Conservation (phyloP, 169 alveolate species). For the Plasmodium falciparum region DNA sequence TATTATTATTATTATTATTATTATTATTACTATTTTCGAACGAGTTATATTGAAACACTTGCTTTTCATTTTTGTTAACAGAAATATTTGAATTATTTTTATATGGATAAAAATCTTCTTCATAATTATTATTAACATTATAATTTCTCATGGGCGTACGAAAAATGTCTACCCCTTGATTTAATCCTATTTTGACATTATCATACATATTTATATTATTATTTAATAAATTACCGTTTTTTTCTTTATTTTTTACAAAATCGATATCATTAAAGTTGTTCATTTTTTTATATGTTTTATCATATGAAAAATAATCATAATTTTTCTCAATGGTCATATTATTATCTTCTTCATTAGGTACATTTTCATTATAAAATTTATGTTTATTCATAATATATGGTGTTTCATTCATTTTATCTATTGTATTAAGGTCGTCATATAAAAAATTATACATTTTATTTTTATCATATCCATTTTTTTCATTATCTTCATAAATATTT, state of each 20-base stretch:
- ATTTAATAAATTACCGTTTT: neutral
- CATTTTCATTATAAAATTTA: neutral
- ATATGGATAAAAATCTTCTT: neutral
- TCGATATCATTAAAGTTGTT: neutral
- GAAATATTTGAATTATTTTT: neutral
- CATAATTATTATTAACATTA: neutral
- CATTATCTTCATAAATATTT: neutral
- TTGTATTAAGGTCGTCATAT: constrained; percentile 13
- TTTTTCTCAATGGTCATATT: neutral
- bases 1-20: neutral
- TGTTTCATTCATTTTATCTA: constrained; percentile 44
- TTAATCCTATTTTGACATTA: neutral
- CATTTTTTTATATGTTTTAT: constrained; percentile 1
- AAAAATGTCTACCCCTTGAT: neutral
- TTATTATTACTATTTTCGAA: neutral
- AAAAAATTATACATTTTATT: neutral
- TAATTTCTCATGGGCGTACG: neutral
- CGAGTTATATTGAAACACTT: too few species aligned
- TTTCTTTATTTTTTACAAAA: neutral
- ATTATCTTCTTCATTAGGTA: neutral
- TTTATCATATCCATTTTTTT: too few species aligned
- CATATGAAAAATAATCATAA: neutral
- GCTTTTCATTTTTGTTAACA: too few species aligned
- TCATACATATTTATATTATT: constrained; percentile 2
- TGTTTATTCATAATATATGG: constrained; percentile 30